phyloP scores from a whole-genome alignment of 345 rosid species.

The Streptanthus diversifolius region DNA sequence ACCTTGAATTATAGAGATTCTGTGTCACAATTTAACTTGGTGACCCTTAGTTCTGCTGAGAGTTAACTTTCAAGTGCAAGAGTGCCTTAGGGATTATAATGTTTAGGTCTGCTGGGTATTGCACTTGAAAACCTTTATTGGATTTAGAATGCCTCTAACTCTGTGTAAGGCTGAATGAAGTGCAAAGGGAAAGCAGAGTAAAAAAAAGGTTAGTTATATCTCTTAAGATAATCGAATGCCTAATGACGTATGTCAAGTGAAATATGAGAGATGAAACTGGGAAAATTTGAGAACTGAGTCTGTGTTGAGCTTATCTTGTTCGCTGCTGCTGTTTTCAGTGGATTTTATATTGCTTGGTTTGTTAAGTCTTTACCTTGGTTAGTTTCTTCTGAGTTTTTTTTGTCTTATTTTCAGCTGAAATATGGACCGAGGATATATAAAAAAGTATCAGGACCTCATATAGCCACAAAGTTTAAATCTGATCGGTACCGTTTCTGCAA shows the following conservation, averaged over 20 bases:
- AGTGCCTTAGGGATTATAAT: not conserved
- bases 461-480: slow-evolving; percentile 48
- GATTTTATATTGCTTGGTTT: not conserved
- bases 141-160: not conserved
- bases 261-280: not conserved
- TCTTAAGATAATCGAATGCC: not conserved
- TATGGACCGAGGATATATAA: slow-evolving; percentile 66
- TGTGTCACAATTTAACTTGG: not conserved
- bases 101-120: not conserved
- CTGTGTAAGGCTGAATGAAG: no score
- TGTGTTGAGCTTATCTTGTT: not conserved
- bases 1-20: not conserved
- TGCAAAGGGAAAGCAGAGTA: no score
- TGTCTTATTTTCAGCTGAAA: slow-evolving; percentile 49
- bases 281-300: not conserved
- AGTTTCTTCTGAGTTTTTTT: not conserved
- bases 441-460: slow-evolving; percentile 58
- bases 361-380: not conserved
- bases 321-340: not conserved
- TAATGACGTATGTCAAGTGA: not conserved
- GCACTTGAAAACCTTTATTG: not conserved
- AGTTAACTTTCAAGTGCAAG: not conserved
- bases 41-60: not conserved
- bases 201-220: not conserved
- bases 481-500: slow-evolving; percentile 69